Evolutionary conservation across 192 early-diverging fungal species (phyloP).

Genomic region (Backusella morwellensis): DNA sequence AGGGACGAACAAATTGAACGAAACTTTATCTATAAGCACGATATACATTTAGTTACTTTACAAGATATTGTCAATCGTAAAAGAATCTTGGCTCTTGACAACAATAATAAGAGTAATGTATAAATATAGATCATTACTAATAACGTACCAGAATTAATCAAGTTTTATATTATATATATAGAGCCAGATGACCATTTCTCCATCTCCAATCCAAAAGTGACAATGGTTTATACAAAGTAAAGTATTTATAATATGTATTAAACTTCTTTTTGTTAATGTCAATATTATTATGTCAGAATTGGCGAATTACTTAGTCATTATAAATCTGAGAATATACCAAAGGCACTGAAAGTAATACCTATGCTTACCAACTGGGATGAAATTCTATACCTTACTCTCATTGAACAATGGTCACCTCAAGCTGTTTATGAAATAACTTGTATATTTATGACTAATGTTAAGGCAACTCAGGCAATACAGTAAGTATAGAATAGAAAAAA

Average conservation of each 20-base stretch:
- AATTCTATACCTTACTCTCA: slow-evolving; percentile 5
- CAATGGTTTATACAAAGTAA: slow-evolving; percentile 6
- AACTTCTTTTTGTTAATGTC: not conserved
- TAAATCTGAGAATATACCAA: not conserved
- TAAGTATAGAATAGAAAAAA: not conserved
- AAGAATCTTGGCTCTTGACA: not conserved
- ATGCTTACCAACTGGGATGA: slow-evolving; percentile 17
- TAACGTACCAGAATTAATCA: not conserved
- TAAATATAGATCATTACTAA: not conserved
- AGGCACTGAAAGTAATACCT: slow-evolving; percentile 11
- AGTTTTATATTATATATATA: not conserved
- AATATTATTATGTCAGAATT: not conserved
- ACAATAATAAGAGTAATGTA: not conserved
- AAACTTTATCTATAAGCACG: not conserved
- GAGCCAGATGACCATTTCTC: not conserved
- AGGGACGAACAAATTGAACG: not conserved
- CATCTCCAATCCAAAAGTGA: slow-evolving; percentile 2
- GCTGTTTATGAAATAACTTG: slow-evolving; percentile 4
- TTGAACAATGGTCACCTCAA: slow-evolving; percentile 4
- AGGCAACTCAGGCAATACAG: not conserved
- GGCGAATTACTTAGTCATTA: not conserved
- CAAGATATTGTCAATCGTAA: not conserved
- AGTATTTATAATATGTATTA: not conserved
- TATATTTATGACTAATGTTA: not conserved
- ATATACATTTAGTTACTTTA: not conserved